phyloP scores from a whole-genome alignment of 2,329 filamentous ascomycete genomes.

The Phialemonium atrogriseum region DNA sequence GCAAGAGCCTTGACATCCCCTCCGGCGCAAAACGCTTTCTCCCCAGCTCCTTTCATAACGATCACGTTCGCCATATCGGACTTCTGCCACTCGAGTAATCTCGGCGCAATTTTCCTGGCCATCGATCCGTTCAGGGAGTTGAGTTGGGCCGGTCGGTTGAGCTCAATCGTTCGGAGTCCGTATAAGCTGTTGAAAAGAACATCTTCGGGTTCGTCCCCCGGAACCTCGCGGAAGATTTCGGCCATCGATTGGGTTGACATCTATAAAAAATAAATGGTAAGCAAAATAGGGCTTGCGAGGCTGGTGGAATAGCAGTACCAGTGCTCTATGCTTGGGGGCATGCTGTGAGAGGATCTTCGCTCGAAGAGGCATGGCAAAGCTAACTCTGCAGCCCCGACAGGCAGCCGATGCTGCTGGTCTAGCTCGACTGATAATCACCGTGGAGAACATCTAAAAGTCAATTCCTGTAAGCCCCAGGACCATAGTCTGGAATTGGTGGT shows the following conservation, averaged over 20 bases:
- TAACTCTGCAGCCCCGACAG: conserved; percentile 31
- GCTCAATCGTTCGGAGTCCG: conserved; percentile 83
- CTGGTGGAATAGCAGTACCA: conserved; percentile 32
- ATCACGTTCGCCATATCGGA: conserved; percentile 90
- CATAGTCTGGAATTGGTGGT: conserved; percentile 1
- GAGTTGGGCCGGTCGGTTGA: conserved; percentile 86
- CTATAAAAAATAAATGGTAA: too few relatives aligned
- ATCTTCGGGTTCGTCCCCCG: conserved; percentile 73
- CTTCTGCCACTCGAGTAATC: conserved; percentile 87
- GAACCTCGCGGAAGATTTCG: conserved; percentile 42
- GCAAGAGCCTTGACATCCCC: conserved; percentile 83
- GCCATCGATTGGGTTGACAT: conserved; percentile 25
- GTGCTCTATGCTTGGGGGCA: conserved; percentile 37
- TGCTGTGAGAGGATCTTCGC: conserved; percentile 61
- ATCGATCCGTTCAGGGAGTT: conserved; percentile 93
- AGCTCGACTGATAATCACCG: conserved; percentile 44
- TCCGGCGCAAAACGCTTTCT: conserved; percentile 82
- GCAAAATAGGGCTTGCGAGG: too few relatives aligned
- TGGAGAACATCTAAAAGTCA: conserved; percentile 47
- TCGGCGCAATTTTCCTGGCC: conserved; percentile 86
- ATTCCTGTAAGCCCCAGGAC: conserved; percentile 2
- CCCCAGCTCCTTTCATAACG: conserved; percentile 82
- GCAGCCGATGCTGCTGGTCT: conserved; percentile 38
- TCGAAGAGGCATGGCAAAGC: conserved; percentile 66
- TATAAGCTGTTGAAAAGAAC: conserved; percentile 86